phyloP scores from a whole-genome alignment of 768 basidiomycete genomes.

The Amyloporia xantha region DNA sequence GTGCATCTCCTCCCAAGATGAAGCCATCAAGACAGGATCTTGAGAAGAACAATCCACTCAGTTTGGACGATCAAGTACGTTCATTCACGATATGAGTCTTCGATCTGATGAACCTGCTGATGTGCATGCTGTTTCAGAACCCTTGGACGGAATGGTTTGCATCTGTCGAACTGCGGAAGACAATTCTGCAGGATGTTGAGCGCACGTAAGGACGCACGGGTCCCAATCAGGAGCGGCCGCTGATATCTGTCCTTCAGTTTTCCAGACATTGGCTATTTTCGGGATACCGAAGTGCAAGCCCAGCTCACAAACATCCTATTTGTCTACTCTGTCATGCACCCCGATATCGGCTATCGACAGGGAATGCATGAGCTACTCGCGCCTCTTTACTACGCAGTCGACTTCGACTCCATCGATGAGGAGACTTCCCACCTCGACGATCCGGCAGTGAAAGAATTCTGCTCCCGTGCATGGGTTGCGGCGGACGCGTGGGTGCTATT shows the following conservation, averaged over 20 bases:
- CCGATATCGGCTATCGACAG: constrained; percentile 89
- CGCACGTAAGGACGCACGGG: constrained; percentile 93
- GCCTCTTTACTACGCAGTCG: constrained; percentile 74
- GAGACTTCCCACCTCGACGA: constrained; percentile 27
- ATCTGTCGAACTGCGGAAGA: constrained; percentile 81
- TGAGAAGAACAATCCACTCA: constrained; percentile 75
- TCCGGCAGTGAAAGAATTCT: constrained; percentile 47
- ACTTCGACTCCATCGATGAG: constrained; percentile 68
- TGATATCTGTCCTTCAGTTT: constrained; percentile 47
- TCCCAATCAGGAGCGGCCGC: no score
- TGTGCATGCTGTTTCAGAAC: constrained; percentile 43
- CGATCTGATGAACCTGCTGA: no score
- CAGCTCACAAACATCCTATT: constrained; percentile 86
- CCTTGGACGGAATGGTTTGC: constrained; percentile 96
- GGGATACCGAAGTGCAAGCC: constrained; percentile 62
- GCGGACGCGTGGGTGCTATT: constrained; percentile 91
- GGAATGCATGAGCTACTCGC: constrained; percentile 98
- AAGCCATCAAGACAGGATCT: constrained; percentile 34
- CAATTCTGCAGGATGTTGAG: constrained; percentile 91
- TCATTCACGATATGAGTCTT: background rate
- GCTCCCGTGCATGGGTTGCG: constrained; percentile 61
- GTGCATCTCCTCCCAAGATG: constrained; percentile 24
- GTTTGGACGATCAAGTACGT: constrained; percentile 66
- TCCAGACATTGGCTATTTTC: constrained; percentile 93
- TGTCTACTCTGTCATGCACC: constrained; percentile 71